Base-by-base conservation (phyloP, 768 basidiomycete genomes). In the Collybiopsis luxurians region DNA sequence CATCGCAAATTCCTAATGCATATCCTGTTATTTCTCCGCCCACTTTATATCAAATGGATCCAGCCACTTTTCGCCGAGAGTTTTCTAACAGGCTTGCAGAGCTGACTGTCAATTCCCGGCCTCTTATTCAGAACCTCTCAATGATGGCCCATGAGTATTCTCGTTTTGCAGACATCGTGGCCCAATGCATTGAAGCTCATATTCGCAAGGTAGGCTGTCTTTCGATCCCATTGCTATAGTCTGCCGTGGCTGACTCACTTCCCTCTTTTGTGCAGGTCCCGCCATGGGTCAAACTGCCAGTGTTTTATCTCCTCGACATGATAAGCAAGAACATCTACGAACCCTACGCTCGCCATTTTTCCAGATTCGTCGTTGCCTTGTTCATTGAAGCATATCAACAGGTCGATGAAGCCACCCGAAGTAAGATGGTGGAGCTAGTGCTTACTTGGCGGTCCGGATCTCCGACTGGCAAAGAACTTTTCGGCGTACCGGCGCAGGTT, bases 351-450 rank as follows among this genome's bases (percentile, higher is more conserved):
- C 84, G 85, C 59, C 82, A 87, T 60, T 95, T 99, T 65, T 80
- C 89, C 11, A 79, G 85, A 10, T 83, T 94, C 67, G 89, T 95
- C 59, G 87, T 89, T 56, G 81, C 85, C 21, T 74, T 95, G 17
- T 98, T 95, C 74, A 77, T 97, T 62, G 85, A 91, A 61, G 87
- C 95, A 27, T 98, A 98, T 72, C 79, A 83, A 45, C 80, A 85
- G 63, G 95, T 97, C 61, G 95, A 97, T 67, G 84, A 85, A 50
- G 73, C 72, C 40, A 96, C 92, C 24, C 86, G 90, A 59, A 83
- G 85, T 69, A 98, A 98, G 72, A 95, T 99, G 92, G 93, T 96
- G 68, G 97, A 99, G 71, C 94, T 99, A 87, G 82, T 98, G 13
- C 72, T 91, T 27, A 96, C 97, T 5, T 99, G 97, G 97, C 81